Conservation (phyloP, 2,329 filamentous ascomycete genomes). For the Diaporthe amygdali region DNA sequence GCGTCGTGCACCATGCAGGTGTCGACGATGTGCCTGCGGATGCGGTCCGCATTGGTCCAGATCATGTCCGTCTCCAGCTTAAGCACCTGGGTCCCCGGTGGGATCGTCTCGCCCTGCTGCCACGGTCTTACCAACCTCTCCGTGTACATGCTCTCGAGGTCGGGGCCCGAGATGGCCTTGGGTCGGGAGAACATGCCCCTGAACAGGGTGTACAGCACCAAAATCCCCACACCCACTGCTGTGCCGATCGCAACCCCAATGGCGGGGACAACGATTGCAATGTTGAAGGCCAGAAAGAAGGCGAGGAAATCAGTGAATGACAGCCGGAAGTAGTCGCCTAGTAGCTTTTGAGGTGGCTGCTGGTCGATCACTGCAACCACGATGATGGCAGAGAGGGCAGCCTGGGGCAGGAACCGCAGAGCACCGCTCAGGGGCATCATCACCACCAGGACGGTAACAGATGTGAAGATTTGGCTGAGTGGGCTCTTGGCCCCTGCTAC, state of each 20-base stretch:
- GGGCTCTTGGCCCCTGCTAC: constrained; percentile 14
- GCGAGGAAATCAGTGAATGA: constrained; percentile 18
- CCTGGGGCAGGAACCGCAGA: constrained; percentile 8
- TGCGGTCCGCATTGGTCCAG: constrained; percentile 9
- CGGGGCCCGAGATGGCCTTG: not conserved
- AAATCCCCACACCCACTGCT: not conserved
- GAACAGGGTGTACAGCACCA: constrained; percentile 10
- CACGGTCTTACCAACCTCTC: not conserved
- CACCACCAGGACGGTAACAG: constrained; percentile 1
- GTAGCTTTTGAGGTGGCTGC: constrained; percentile 10
- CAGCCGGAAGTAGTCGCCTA: constrained; percentile 9
- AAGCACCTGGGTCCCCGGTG: constrained; percentile 1
- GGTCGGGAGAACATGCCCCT: constrained; percentile 14
- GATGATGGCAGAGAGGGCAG: not conserved
- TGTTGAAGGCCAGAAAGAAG: constrained; percentile 13
- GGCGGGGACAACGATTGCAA: not conserved
- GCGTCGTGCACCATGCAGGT: not conserved
- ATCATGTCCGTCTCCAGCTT: constrained; percentile 6
- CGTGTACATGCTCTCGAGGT: not conserved
- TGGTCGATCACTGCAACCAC: constrained; percentile 16
- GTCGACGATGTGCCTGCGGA: constrained; percentile 1
- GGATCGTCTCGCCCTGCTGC: not conserved
- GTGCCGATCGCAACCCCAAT: not conserved
- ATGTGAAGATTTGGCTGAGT: constrained; percentile 15
- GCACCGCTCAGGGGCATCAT: constrained; percentile 4